Conservation (phyloP, 1,139 yeast species). For the Suhomyces bolitotheri region DNA sequence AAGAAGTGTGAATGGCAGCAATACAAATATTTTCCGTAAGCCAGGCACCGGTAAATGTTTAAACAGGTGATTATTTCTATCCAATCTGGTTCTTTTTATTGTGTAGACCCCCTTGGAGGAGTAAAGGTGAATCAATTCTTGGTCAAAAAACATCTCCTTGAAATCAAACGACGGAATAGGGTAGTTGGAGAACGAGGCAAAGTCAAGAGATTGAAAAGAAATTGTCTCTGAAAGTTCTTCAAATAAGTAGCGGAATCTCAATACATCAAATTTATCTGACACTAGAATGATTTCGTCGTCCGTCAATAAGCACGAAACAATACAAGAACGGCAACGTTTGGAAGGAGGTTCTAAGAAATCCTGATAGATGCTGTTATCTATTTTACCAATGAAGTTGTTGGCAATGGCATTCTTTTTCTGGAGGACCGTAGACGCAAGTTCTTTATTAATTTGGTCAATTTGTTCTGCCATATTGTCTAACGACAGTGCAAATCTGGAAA, state of each 20-base stretch:
- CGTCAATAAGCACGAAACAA: conserved; percentile 1
- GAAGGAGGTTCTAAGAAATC: not conserved
- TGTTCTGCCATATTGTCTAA: not conserved
- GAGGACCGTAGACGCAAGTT: not conserved
- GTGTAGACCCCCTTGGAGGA: conserved; percentile 3
- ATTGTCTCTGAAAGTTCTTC: not conserved
- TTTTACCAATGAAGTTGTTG: not conserved
- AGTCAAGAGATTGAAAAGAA: not conserved
- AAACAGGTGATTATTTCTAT: not conserved
- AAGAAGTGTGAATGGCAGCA: conserved; percentile 4
- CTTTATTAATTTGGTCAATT: not conserved
- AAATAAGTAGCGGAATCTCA: conserved; percentile 1
- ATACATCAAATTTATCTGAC: conserved; percentile 3
- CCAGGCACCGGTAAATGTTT: conserved; percentile 1
- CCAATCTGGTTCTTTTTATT: not conserved
- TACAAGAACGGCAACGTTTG: not conserved
- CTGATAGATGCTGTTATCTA: not conserved
- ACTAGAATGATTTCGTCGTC: conserved; percentile 3
- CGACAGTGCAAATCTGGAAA: not conserved
- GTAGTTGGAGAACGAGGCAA: not conserved
- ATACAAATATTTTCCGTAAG: conserved; percentile 3
- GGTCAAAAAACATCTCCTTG: conserved; percentile 4
- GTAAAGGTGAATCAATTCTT: conserved; percentile 3
- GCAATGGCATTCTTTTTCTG: conserved; percentile 2
- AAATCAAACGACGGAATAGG: not conserved